Percentiles rank a stretch among this genome's conserved stretches.
Evolutionary conservation across 2,329 filamentous ascomycete species (phyloP).

Genomic region (Aureobasidium subglaciale): DNA sequence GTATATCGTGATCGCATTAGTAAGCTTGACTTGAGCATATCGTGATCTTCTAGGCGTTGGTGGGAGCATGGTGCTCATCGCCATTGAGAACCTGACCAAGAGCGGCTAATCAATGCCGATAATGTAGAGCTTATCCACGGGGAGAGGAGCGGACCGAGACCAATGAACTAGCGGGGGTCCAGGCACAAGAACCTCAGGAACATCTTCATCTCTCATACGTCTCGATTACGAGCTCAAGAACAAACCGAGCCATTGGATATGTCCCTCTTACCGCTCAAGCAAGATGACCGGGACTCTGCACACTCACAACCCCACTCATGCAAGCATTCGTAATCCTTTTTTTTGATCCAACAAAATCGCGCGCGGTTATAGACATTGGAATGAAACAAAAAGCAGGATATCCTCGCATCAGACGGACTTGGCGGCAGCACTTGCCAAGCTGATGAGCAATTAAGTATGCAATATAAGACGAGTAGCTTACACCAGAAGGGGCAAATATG

Average conservation of each 20-base stretch:
- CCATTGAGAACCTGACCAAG: neutral
- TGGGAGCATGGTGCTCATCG: too few relatives aligned
- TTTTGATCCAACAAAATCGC: neutral
- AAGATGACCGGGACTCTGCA: neutral
- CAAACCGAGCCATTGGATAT: neutral
- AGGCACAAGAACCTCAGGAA: neutral
- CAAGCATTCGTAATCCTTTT: slow-evolving; percentile 1
- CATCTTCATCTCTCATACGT: slow-evolving; percentile 2
- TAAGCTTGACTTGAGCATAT: neutral
- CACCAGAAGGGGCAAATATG: neutral
- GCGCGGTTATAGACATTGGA: slow-evolving; percentile 5
- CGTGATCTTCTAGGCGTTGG: too few relatives aligned
- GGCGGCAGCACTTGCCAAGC: neutral
- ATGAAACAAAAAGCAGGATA: slow-evolving; percentile 2
- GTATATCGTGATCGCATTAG: neutral
- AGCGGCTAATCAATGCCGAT: neutral
- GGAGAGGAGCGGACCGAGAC: neutral
- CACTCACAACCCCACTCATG: neutral
- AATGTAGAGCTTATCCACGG: neutral
- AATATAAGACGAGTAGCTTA: neutral
- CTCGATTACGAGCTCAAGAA: neutral
- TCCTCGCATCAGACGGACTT: slow-evolving; percentile 1
- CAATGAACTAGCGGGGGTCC: neutral
- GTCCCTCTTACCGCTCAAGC: neutral
- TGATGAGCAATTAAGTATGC: neutral